Percentiles rank a stretch among this genome's conserved stretches.
Conservation (phyloP, 106 monocot genomes). For the Allium cepa region DNA sequence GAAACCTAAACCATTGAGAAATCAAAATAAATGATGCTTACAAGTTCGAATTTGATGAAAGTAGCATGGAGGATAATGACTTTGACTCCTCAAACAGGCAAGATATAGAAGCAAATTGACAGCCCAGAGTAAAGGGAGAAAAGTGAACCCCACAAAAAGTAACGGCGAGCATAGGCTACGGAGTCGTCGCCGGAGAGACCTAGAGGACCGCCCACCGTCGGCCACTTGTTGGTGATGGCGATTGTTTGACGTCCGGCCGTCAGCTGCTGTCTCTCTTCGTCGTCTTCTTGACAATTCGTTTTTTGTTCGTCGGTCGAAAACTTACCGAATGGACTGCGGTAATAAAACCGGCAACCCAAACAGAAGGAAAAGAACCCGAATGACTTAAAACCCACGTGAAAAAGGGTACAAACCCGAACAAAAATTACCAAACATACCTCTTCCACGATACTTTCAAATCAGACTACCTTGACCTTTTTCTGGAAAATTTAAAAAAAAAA, state of each 20-base stretch:
- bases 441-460: too few relatives aligned
- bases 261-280: constrained; percentile 32
- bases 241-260: constrained; percentile 7
- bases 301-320: neutral
- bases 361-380: too few relatives aligned
- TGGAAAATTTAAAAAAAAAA: too few relatives aligned
- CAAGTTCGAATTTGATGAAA: constrained; percentile 46
- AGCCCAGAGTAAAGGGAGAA: constrained; percentile 66
- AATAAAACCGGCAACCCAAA: too few relatives aligned
- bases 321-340: too few relatives aligned
- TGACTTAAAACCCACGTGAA: too few relatives aligned
- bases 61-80: constrained; percentile 10
- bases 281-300: constrained; percentile 15
- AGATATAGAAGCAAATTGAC: constrained; percentile 92
- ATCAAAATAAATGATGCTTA: constrained; percentile 23
- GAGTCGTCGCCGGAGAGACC: constrained; percentile 65
- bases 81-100: constrained; percentile 51
- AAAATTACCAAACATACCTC: too few relatives aligned
- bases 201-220: constrained; percentile 79
- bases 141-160: constrained; percentile 47
- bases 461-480: too few relatives aligned
- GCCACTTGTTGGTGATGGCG: constrained; percentile 28
- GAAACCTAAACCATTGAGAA: neutral
- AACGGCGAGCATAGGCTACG: constrained; percentile 49
- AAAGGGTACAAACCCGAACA: too few relatives aligned